These are phyloP conservation scores for Phialophora verrucosa DNA, from an alignment of 2,329 filamentous ascomycete genomes.

Conservation along the genomic window DNA sequence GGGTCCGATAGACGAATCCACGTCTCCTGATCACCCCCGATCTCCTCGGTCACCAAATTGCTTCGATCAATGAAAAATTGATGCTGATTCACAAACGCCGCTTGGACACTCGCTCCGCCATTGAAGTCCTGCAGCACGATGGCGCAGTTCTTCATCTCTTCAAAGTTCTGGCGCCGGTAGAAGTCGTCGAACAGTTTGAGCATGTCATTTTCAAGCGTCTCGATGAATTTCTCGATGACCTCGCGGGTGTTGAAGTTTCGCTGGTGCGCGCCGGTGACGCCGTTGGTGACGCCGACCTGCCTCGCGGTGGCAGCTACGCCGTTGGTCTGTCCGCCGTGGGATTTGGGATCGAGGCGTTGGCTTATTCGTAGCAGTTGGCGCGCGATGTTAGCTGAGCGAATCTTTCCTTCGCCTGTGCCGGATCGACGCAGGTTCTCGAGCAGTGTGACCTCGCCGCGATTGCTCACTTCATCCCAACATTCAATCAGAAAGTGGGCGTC, in stretches of 20 bases:
- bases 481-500: constrained; percentile 95
- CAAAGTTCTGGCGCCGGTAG: constrained; percentile 92
- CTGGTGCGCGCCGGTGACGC: constrained; percentile 42
- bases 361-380: constrained; percentile 93
- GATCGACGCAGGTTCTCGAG: constrained; percentile 86
- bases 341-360: constrained; percentile 80
- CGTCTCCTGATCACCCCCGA: constrained; percentile 64
- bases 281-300: constrained; percentile 59
- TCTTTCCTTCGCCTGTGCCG: constrained; percentile 87
- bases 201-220: constrained; percentile 92
- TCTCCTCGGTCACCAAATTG: constrained; percentile 86
- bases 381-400: constrained; percentile 90
- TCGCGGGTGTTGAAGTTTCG: constrained; percentile 73
- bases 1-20: constrained; percentile 96
- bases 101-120: constrained; percentile 92
- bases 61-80: constrained; percentile 98
- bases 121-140: constrained; percentile 95
- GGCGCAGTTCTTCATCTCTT: constrained; percentile 97
- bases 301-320: constrained; percentile 39
- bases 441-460: constrained; percentile 83
- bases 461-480: constrained; percentile 95
- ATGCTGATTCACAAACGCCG: constrained; percentile 96
- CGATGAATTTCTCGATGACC: constrained; percentile 94
- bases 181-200: constrained; percentile 97
- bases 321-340: constrained; percentile 64